Conservation (phyloP, 2,329 filamentous ascomycete species). For the Alternaria rosae region DNA sequence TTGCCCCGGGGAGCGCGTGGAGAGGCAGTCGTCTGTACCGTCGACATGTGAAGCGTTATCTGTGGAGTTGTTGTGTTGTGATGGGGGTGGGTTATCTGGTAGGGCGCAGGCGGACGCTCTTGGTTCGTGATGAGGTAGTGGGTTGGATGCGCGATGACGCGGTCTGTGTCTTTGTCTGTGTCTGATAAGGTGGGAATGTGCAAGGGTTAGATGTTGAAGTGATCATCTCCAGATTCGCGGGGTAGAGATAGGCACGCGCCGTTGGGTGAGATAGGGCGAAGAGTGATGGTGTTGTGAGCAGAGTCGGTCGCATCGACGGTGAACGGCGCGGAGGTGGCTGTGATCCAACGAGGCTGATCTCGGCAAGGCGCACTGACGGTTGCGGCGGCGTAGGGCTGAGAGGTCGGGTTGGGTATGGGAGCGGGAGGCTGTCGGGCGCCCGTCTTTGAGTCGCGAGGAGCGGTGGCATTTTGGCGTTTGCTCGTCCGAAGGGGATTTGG, state of each 20-base stretch:
- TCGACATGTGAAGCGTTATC: conserved; percentile 41
- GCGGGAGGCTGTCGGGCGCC: background rate
- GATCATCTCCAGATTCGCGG: conserved; percentile 45
- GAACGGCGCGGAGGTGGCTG: conserved; percentile 32
- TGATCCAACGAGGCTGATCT: conserved; percentile 24
- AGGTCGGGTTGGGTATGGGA: conserved; percentile 3
- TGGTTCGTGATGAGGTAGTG: conserved; percentile 21
- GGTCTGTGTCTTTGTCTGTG: conserved; percentile 27
- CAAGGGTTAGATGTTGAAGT: conserved; percentile 34
- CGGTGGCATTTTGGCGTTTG: background rate
- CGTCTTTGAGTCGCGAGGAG: background rate
- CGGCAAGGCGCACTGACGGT: conserved; percentile 28
- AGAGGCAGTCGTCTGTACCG: conserved; percentile 40
- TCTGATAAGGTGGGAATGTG: conserved; percentile 30
- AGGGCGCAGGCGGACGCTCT: conserved; percentile 34
- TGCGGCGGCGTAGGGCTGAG: conserved; percentile 31
- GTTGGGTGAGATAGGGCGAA: conserved; percentile 19
- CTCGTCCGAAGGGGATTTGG: background rate
- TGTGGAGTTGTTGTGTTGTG: conserved; percentile 5
- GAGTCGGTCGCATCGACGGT: conserved; percentile 23
- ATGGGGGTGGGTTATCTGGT: conserved; percentile 30
- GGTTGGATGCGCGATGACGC: conserved; percentile 33
- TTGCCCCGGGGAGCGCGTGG: conserved; percentile 44
- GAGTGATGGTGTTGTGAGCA: conserved; percentile 18
- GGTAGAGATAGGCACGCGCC: conserved; percentile 34